Base-by-base conservation (phyloP, 305 asterid genomes). In the Fraxinus velutina region DNA sequence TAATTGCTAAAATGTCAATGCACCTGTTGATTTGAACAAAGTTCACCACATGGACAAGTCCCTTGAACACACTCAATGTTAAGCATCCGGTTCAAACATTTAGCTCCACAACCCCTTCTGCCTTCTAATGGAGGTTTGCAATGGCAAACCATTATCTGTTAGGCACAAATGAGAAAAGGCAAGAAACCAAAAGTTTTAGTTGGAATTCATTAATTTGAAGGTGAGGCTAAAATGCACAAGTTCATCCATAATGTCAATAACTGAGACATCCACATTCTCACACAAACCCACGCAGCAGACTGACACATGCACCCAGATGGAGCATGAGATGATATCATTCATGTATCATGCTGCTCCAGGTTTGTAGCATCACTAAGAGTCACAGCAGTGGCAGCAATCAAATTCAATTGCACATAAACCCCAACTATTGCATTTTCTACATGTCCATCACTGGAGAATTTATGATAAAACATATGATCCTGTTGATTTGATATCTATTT, bases 11-110 rank as follows among this genome's bases (percentile, higher is more conserved):
- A 78, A 76, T 78, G 72, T 82, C 39, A 47, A 44, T 24, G 66
- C 72, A 93, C 98, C 95, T 92, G 97, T 83, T 93, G 97, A 89
- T 94, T 94, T 32, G 98, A 94, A 86, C 98, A 94, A 81, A 84
- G 89, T 85, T 91, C 97, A 78, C 96, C 91, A 82, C 97, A 90
- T 34, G 97, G 98, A 81, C 98, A 94, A 79, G 97, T 91, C 84
- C 95, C 92, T 86, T 78, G 83, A 83, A 91, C 92, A 87, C 98
- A 94, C 82, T 94, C 98, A 47, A 94, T 94, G 89, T 92, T 94
- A 64, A 94, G 97, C 90, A 94, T 88, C 77, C 97, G 88, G 83
- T 94, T 94, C 88, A 94, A 86, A 89, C 98, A 94, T 86, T 89
- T 87, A 79, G 86, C 86, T 84, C 97, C 94, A 86, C 98, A 94